These are phyloP conservation scores for Thamnidium elegans DNA, from an alignment of 192 early-diverging fungal species.

Conservation along the genomic window DNA sequence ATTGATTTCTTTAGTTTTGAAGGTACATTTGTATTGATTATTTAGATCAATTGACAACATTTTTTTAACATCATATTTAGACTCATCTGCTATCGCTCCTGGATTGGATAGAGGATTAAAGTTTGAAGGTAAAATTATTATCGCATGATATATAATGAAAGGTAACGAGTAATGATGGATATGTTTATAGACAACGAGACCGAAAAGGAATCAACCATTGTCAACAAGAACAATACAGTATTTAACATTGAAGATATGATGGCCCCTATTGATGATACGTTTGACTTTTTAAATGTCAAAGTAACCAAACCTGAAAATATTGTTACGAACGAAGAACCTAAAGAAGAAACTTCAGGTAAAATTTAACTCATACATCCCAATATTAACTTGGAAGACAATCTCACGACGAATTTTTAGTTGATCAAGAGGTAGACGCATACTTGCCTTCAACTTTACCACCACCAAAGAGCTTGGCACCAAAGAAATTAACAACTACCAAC, in stretches of 20 bases:
- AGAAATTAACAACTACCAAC: slow-evolving; percentile 13
- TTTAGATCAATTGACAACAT: background rate
- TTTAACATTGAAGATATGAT: slow-evolving; percentile 37
- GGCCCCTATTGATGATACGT: slow-evolving; percentile 8
- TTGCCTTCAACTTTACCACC: slow-evolving; percentile 25
- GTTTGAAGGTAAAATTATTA: slow-evolving; percentile 38
- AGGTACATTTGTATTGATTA: background rate
- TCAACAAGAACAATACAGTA: slow-evolving; percentile 1
- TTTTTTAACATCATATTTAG: background rate
- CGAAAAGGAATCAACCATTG: background rate
- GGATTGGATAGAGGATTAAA: slow-evolving; percentile 69
- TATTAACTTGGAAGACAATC: background rate
- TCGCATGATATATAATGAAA: background rate
- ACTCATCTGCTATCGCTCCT: slow-evolving; percentile 55
- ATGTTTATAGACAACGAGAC: background rate
- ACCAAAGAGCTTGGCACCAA: slow-evolving; percentile 5
- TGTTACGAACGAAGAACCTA: background rate
- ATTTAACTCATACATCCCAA: background rate
- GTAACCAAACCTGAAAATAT: background rate
- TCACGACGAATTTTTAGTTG: background rate
- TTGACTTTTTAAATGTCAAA: slow-evolving; percentile 30
- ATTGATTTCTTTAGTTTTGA: slow-evolving; percentile 29
- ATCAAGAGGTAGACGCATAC: slow-evolving; percentile 29
- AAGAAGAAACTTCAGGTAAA: background rate
- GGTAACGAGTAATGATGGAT: background rate